These are phyloP conservation scores for Tinospora cordifolia DNA, from an alignment of 164 flowering plant genomes.

Conservation along the genomic window DNA sequence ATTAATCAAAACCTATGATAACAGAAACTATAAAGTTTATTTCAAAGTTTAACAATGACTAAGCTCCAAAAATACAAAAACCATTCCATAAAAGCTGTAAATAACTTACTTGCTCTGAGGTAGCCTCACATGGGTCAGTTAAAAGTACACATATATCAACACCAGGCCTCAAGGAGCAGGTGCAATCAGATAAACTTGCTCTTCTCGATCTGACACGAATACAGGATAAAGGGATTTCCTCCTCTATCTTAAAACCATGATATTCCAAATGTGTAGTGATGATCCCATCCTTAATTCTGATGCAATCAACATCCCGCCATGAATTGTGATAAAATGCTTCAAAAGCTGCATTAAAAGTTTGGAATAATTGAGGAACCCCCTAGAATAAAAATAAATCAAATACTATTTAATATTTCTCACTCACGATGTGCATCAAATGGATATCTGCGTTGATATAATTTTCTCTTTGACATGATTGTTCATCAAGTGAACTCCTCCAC, in stretches of 20 bases:
- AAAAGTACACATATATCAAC: slow-evolving; percentile 59
- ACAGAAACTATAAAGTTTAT: neutral
- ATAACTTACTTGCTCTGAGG: slow-evolving; percentile 27
- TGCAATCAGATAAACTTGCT: slow-evolving; percentile 64
- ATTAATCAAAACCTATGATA: neutral
- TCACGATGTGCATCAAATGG: slow-evolving; percentile 37
- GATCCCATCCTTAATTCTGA: slow-evolving; percentile 43
- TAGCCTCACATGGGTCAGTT: slow-evolving; percentile 15
- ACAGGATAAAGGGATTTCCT: slow-evolving; percentile 30
- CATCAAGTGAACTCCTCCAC: slow-evolving; percentile 4
- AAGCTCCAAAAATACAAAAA: neutral
- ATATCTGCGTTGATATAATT: slow-evolving; percentile 24
- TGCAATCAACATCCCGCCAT: slow-evolving; percentile 50
- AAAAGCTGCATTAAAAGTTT: slow-evolving; percentile 44
- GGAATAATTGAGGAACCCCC: neutral
- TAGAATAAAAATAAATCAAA: neutral
- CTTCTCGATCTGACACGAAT: slow-evolving; percentile 60
- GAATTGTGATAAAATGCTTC: slow-evolving; percentile 54
- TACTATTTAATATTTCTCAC: slow-evolving; percentile 17
- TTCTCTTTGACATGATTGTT: slow-evolving; percentile 20
- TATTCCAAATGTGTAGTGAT: slow-evolving; percentile 32
- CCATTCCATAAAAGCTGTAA: slow-evolving; percentile 31
- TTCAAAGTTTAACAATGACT: neutral
- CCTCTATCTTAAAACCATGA: slow-evolving; percentile 25
- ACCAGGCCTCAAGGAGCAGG: slow-evolving; percentile 63